A percentile compares a stretch with the other conserved stretches of the same genome.
These are phyloP conservation scores for Trypanosoma caninum DNA, from an alignment of 208 protist genomes.

Conservation along the genomic window DNA sequence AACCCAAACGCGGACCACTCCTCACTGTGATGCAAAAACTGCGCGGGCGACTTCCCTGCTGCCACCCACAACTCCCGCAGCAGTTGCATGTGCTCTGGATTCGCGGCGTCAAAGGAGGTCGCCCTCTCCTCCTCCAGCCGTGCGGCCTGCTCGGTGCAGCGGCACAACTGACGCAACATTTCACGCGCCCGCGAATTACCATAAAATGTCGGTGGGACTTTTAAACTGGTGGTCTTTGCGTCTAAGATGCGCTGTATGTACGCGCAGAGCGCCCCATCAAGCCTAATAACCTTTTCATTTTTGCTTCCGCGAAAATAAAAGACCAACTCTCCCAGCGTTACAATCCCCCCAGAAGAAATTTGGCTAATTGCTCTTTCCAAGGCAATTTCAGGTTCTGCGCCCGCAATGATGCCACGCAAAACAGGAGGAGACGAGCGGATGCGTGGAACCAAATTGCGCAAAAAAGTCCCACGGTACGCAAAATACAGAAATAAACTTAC, in stretches of 20 bases:
- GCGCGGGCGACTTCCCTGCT: slow-evolving; percentile 27
- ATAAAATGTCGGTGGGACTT: background rate
- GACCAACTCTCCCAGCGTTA: slow-evolving; percentile 30
- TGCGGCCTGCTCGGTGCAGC: slow-evolving; percentile 36
- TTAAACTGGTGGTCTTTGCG: background rate
- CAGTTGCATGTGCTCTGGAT: slow-evolving; percentile 47
- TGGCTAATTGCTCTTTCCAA: slow-evolving; percentile 34
- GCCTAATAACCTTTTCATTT: slow-evolving; percentile 10
- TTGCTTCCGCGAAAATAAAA: slow-evolving; percentile 42
- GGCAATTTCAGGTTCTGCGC: slow-evolving; percentile 33
- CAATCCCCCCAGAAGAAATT: slow-evolving; percentile 33
- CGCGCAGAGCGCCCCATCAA: slow-evolving; percentile 25
- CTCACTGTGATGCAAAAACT: slow-evolving; percentile 37
- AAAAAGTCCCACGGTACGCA: background rate
- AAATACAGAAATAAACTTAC: slow-evolving; percentile 1
- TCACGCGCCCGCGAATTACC: background rate
- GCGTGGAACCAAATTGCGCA: background rate
- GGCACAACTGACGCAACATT: slow-evolving; percentile 52
- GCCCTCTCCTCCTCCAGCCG: slow-evolving; percentile 53
- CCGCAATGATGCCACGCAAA: slow-evolving; percentile 15
- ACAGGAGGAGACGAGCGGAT: background rate
- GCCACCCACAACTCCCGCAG: slow-evolving; percentile 72
- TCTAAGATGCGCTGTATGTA: slow-evolving; percentile 33
- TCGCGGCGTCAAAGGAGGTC: slow-evolving; percentile 57
- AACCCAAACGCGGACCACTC: slow-evolving; percentile 84